Evolutionary conservation across 2,329 filamentous ascomycete species (phyloP), one percentile per base, ranked within the genome.

Genomic region (Chlorencoelia australis): DNA sequence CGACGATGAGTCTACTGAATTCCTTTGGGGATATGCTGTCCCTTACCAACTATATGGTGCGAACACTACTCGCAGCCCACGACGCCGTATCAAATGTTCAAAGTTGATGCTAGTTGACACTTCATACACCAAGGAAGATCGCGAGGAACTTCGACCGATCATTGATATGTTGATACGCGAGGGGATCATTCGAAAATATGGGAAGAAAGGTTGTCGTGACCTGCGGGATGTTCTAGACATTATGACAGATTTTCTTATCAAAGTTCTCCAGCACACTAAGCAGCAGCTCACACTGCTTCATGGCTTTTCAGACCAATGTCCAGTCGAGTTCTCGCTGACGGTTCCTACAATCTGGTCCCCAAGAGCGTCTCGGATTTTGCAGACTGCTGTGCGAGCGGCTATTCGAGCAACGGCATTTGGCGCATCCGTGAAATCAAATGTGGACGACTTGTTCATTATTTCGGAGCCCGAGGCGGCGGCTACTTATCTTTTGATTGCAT

Each of bases 401-500:
- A 39, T 44, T 11, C 26, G 30, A 15, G 32, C 32, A 5, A 37
- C 40, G 2, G 18, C 22, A 1, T 41, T 49, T 20, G 43, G 47
- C 4, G 33, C 27, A 1, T 21, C 43, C 10, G 30, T 25, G 3
- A 18, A 40, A 9, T 33, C 36, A 3, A 45, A 36, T 19, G 25
- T 54, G n/a, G 45, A 54, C 13, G 50, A 52, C 15, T 32, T 57
- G 2, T 57, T 55, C 22, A 46, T 56, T 11, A 45, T 54, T 5
- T 46, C 47, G 7, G 54, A 56, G 27, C 53, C 53, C 3, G 53
- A 56, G 39, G 51, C 51, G 11, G 53, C 53, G 1, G 52, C 51
- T 0, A 53, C 47, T 2, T 52, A 46, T 28, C 41, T 53, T 4
- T 33, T 55, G 24, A 44, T 39, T n/a, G 40, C 27, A n/a, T 48